Base-by-base conservation (phyloP, 768 basidiomycete species). In the Serendipita sp. region DNA sequence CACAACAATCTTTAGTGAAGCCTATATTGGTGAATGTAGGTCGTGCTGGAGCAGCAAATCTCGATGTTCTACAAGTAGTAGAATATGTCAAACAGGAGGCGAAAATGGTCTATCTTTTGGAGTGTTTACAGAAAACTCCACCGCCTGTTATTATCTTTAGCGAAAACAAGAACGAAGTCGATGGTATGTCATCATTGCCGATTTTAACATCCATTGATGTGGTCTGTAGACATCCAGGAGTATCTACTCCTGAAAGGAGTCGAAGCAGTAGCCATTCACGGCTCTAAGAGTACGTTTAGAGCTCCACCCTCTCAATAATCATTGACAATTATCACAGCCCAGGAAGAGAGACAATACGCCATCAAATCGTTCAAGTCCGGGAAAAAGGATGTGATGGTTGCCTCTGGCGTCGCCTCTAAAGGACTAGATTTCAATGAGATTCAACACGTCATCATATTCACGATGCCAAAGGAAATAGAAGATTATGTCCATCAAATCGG, bases 161-260 rank as follows among this genome's bases (percentile, higher is more conserved):
- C 66, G 96, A 99, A 71, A 98, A 95, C 76, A 99, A 99, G 79
- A 98, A 99, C 70, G 96, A 99, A 72, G 96, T 99, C n/a, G 96
- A 99, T 70, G 94, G 93, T 93, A 66, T 68, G 81, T 65, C 28
- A 34, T 61, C 13, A 20, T 24, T 3, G 22, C 9, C 42, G 64
- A 48, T 5, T 58, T 38, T 22, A 20, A 5, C 42, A 3, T 22
- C 53, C 62, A n/a, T 61, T 41, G 20, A 5, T 24, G 61, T 62
- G 38, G 14, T 48, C 13, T n/a, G 3, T 67, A 95, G 95, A 99
- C 72, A 99, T 99, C 44, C 96, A 99, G 67, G 96, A 99, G 69
- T 99, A 99, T 70, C 78, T 99, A 2, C 77, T 99, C 5, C 75
- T 98, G 51, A 99, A 99, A 72, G 96, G 95, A 7, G 88, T 99